phyloP scores from a whole-genome alignment of 208 protist genomes.

The Leishmania tarentolae region DNA sequence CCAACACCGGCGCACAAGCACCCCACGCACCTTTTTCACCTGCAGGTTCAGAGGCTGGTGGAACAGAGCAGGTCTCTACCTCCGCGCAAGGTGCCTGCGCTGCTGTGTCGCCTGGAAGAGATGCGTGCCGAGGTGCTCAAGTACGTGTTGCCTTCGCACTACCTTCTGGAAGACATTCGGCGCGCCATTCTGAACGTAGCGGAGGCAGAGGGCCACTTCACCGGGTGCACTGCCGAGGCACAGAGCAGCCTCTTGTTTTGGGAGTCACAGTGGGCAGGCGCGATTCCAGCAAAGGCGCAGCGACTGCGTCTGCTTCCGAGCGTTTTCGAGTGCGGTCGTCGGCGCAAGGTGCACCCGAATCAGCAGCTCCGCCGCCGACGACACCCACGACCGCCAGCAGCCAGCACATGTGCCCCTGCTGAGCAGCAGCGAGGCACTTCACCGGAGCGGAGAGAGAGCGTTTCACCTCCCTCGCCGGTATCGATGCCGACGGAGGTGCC shows the following conservation, averaged over 20 bases:
- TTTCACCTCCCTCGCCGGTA: not conserved
- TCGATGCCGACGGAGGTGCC: not conserved
- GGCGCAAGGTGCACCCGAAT: conserved; percentile 23
- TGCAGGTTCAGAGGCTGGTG: conserved; percentile 29
- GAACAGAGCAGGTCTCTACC: conserved; percentile 16
- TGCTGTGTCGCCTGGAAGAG: conserved; percentile 13
- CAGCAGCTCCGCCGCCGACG: conserved; percentile 35
- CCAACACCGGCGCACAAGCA: conserved; percentile 19
- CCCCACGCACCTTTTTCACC: conserved; percentile 51
- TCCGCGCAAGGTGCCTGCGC: conserved; percentile 8
- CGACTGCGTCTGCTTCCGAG: conserved; percentile 33
- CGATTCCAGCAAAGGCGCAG: conserved; percentile 35
- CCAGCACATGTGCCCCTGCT: not conserved
- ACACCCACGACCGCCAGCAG: not conserved
- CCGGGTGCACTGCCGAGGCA: conserved; percentile 5
- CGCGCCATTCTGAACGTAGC: conserved; percentile 28
- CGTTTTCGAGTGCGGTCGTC: conserved; percentile 30
- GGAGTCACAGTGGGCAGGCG: conserved; percentile 45
- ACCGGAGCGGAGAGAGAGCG: not conserved
- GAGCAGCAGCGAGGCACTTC: not conserved
- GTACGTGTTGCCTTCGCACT: conserved; percentile 42
- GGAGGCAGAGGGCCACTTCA: conserved; percentile 16
- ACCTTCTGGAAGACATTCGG: conserved; percentile 52
- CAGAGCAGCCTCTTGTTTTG: conserved; percentile 38
- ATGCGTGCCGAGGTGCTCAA: conserved; percentile 16